Percentiles rank a stretch among this genome's conserved stretches.
These are phyloP conservation scores for Monosporozyma yasuniensis DNA, from an alignment of 805 yeast species.

Conservation along the genomic window DNA sequence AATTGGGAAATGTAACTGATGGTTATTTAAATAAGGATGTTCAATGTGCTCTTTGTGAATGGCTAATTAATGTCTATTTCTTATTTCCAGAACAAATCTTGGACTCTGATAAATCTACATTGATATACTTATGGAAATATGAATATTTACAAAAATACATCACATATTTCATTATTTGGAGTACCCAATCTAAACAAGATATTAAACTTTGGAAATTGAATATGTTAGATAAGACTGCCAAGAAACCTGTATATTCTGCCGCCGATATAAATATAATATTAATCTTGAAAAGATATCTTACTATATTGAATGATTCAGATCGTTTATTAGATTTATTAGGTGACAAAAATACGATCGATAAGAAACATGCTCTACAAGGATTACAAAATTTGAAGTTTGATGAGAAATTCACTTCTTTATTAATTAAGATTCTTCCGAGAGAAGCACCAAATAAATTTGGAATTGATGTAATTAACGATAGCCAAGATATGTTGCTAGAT, in stretches of 20 bases:
- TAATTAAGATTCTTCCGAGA: slow-evolving; percentile 10
- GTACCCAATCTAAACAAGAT: slow-evolving; percentile 21
- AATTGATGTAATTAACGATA: slow-evolving; percentile 1
- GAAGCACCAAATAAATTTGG: slow-evolving; percentile 7
- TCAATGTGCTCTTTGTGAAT: slow-evolving; percentile 25
- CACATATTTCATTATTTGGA: slow-evolving; percentile 29
- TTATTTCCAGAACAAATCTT: slow-evolving; percentile 16
- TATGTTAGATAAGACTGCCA: slow-evolving; percentile 16
- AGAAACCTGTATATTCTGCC: slow-evolving; percentile 18
- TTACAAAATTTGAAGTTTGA: slow-evolving; percentile 14
- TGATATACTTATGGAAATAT: slow-evolving; percentile 31
- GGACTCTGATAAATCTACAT: slow-evolving; percentile 18
- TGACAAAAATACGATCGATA: slow-evolving; percentile 2
- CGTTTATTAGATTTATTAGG: slow-evolving; percentile 5
- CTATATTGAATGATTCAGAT: slow-evolving; percentile 11
- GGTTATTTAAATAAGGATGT: slow-evolving; percentile 10
- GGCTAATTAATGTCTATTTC: slow-evolving; percentile 30
- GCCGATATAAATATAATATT: slow-evolving; percentile 15
- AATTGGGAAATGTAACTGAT: slow-evolving; percentile 22
- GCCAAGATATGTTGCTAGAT: slow-evolving; percentile 1
- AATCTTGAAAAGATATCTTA: slow-evolving; percentile 15
- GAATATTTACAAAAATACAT: slow-evolving; percentile 30
- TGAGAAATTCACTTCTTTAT: slow-evolving; percentile 4
- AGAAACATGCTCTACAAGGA: slow-evolving; percentile 11
- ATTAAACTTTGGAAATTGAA: slow-evolving; percentile 26